Percentiles rank a stretch among this genome's conserved stretches.
These are phyloP conservation scores for Nakazawaea laoshanensis DNA, from an alignment of 805 yeast genomes.

Conservation along the genomic window DNA sequence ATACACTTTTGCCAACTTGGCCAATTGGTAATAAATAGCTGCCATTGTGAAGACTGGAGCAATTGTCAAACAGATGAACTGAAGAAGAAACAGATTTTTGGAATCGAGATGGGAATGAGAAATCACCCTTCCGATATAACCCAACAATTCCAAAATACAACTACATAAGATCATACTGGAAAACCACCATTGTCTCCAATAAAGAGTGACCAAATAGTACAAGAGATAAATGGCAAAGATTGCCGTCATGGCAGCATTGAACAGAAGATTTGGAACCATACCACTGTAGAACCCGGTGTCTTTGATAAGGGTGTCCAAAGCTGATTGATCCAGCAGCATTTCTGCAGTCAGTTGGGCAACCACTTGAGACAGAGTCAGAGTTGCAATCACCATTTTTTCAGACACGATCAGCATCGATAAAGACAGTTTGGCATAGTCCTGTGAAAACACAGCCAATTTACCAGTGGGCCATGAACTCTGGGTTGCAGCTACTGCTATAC, in stretches of 20 bases:
- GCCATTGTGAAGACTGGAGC: slow-evolving; percentile 85
- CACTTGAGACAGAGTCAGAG: slow-evolving; percentile 22
- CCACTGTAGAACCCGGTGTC: slow-evolving; percentile 17
- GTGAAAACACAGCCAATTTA: too few species aligned
- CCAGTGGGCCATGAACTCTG: background rate
- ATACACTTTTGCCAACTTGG: slow-evolving; percentile 54
- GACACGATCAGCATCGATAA: background rate
- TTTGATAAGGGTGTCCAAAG: background rate
- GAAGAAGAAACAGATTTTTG: slow-evolving; percentile 43
- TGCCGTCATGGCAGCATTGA: slow-evolving; percentile 48
- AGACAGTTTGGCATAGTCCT: too few species aligned
- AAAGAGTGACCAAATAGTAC: slow-evolving; percentile 34
- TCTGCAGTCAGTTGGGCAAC: slow-evolving; percentile 15
- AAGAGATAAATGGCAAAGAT: slow-evolving; percentile 41
- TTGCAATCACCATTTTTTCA: slow-evolving; percentile 15
- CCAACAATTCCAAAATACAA: slow-evolving; percentile 53
- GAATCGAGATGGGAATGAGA: slow-evolving; percentile 28
- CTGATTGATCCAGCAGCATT: slow-evolving; percentile 10
- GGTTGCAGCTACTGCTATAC: background rate
- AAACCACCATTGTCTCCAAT: slow-evolving; percentile 57
- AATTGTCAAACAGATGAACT: slow-evolving; percentile 60
- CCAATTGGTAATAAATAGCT: slow-evolving; percentile 66
- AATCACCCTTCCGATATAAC: slow-evolving; percentile 55
- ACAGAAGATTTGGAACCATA: slow-evolving; percentile 42
- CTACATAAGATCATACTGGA: slow-evolving; percentile 49